These are phyloP conservation scores for Dissoconium aciculare DNA, from an alignment of 2,329 filamentous ascomycete species.

Conservation along the genomic window DNA sequence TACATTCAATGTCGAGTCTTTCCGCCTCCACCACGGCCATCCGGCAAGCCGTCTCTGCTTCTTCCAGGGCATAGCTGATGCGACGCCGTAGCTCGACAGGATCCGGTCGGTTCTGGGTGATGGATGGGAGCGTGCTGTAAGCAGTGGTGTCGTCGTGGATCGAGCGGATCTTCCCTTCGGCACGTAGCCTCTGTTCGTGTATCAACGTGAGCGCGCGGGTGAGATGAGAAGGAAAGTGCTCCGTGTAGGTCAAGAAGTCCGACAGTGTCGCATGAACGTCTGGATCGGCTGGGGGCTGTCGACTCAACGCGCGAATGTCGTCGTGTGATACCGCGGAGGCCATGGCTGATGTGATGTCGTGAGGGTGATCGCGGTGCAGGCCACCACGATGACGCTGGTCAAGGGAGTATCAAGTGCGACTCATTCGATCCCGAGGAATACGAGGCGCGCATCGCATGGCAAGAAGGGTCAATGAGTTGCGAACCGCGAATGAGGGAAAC, in stretches of 20 bases:
- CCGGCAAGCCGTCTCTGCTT: conserved; percentile 21
- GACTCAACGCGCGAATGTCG: conserved; percentile 21
- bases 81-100: conserved; percentile 37
- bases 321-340: conserved; percentile 11
- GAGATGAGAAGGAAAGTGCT: conserved; percentile 52
- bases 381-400: too few relatives aligned
- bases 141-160: conserved; percentile 35
- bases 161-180: conserved; percentile 28
- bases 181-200: conserved; percentile 34
- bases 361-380: too few relatives aligned
- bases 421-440: too few relatives aligned
- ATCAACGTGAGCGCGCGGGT: conserved; percentile 49
- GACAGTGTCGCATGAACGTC: conserved; percentile 52
- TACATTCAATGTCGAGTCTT: conserved; percentile 22
- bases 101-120: conserved; percentile 36
- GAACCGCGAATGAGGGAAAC: too few relatives aligned
- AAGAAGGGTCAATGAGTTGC: too few relatives aligned
- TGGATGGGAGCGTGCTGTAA: conserved; percentile 37
- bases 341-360: too few relatives aligned
- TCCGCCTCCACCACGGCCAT: conserved; percentile 24
- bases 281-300: conserved; percentile 33
- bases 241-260: conserved; percentile 54
- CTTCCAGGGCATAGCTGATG: conserved; percentile 38
- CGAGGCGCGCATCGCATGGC: too few relatives aligned
- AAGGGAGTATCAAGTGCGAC: too few relatives aligned